phyloP scores from a whole-genome alignment of 139 green algal genomes.

The Picochlorum sp. region DNA sequence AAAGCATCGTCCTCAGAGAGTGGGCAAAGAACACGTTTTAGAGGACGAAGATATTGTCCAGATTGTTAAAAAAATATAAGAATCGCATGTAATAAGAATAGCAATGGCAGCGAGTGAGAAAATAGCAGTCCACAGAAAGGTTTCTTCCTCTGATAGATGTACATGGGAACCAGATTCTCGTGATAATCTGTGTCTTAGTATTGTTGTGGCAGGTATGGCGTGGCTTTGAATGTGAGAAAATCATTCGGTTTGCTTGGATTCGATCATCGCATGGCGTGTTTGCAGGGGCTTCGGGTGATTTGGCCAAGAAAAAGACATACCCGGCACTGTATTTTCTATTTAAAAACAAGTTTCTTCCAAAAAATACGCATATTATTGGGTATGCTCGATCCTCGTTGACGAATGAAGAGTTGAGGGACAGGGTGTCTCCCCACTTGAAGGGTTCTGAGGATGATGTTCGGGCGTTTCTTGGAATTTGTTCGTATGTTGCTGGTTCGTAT shows the following conservation, averaged over 20 bases:
- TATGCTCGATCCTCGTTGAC: slow-evolving; percentile 67
- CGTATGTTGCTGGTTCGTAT: slow-evolving; percentile 60
- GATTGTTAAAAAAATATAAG: slow-evolving; percentile 79
- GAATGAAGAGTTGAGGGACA: slow-evolving; percentile 50
- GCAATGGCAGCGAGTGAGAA: too few species aligned
- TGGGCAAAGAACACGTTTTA: slow-evolving; percentile 84
- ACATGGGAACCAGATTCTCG: background rate
- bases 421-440: slow-evolving; percentile 40
- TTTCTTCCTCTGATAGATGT: background rate
- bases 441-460: slow-evolving; percentile 15
- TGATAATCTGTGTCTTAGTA: slow-evolving; percentile 11
- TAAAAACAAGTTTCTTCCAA: slow-evolving; percentile 38
- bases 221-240: background rate
- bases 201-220: slow-evolving; percentile 17
- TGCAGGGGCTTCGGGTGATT: slow-evolving; percentile 50
- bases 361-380: slow-evolving; percentile 58
- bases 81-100: too few species aligned
- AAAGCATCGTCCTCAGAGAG: slow-evolving; percentile 89
- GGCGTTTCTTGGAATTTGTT: slow-evolving; percentile 55
- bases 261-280: background rate
- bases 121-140: too few species aligned
- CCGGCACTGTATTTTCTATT: slow-evolving; percentile 72
- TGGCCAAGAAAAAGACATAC: slow-evolving; percentile 88
- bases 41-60: slow-evolving; percentile 96
- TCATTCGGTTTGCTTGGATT: background rate